Conservation (phyloP, 164 flowering plant species). For the Stephania yunnanensis region DNA sequence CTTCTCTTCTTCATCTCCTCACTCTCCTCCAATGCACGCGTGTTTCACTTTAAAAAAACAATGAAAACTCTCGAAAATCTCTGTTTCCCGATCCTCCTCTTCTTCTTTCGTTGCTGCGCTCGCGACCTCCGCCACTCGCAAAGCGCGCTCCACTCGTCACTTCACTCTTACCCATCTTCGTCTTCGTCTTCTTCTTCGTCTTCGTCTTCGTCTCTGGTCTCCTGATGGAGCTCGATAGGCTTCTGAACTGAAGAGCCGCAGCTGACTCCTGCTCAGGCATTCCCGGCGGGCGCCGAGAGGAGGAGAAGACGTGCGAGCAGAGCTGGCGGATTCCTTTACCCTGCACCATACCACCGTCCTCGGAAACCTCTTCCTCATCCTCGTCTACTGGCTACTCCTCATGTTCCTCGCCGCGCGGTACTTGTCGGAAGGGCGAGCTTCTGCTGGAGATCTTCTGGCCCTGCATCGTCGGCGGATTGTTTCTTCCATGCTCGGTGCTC, state of each 20-base stretch:
- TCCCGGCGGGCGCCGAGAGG: not conserved
- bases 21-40: not conserved
- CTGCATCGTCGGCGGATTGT: slow-evolving; percentile 80
- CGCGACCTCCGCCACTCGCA: not conserved
- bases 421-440: slow-evolving; percentile 77
- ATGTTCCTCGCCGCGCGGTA: slow-evolving; percentile 71
- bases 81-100: no score
- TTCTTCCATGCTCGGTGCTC: slow-evolving; percentile 82
- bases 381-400: slow-evolving; percentile 55
- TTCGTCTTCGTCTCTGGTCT: slow-evolving; percentile 8
- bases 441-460: slow-evolving; percentile 78
- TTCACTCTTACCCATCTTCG: no score
- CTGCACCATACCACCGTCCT: slow-evolving; percentile 23
- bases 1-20: not conserved
- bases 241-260: not conserved
- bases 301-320: slow-evolving; percentile 24
- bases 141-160: slow-evolving; percentile 12
- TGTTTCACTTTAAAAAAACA: not conserved
- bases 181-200: no score
- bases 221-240: slow-evolving; percentile 15
- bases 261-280: slow-evolving; percentile 1
- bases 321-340: slow-evolving; percentile 44
- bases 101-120: slow-evolving; percentile 10
- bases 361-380: slow-evolving; percentile 53
- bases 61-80: not conserved